Evolutionary conservation across 805 yeast species (phyloP).

Genomic region (Metschnikowia matae): DNA sequence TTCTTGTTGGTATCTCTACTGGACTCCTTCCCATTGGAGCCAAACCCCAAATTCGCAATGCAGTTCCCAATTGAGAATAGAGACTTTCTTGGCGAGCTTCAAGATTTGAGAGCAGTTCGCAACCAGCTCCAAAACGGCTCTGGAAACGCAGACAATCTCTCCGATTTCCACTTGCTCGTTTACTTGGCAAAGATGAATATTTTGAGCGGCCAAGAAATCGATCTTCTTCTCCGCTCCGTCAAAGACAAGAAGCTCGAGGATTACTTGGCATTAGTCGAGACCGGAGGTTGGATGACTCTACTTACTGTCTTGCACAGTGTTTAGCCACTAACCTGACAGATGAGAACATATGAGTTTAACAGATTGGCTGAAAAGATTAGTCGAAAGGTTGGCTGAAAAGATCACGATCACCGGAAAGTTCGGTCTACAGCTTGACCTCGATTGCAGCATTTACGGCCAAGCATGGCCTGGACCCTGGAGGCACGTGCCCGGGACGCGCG

Average conservation of each 20-base stretch:
- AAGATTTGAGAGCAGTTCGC: constrained; percentile 55
- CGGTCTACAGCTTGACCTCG: too few species aligned
- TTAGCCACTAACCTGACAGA: not conserved
- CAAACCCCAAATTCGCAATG: constrained; percentile 48
- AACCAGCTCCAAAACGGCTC: constrained; percentile 42
- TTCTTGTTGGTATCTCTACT: constrained; percentile 73
- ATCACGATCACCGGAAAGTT: too few species aligned
- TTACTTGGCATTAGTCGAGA: constrained; percentile 49
- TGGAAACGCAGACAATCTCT: constrained; percentile 31
- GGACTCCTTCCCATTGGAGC: constrained; percentile 83
- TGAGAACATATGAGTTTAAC: too few species aligned
- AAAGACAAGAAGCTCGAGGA: constrained; percentile 38
- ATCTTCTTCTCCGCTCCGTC: constrained; percentile 47
- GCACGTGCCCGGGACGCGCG: constrained; percentile 2
- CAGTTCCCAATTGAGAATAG: constrained; percentile 79
- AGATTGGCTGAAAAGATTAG: too few species aligned
- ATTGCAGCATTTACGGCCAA: not conserved
- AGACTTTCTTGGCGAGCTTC: constrained; percentile 67
- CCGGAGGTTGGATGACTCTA: constrained; percentile 82
- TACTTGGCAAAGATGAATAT: constrained; percentile 57
- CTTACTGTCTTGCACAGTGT: constrained; percentile 44
- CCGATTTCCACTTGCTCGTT: constrained; percentile 75
- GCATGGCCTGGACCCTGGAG: not conserved
- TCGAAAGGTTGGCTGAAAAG: too few species aligned
- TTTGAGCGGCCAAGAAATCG: constrained; percentile 52